These are phyloP conservation scores for Phytopythium mirpurense DNA, from an alignment of 352 stramenopile species.

Conservation along the genomic window DNA sequence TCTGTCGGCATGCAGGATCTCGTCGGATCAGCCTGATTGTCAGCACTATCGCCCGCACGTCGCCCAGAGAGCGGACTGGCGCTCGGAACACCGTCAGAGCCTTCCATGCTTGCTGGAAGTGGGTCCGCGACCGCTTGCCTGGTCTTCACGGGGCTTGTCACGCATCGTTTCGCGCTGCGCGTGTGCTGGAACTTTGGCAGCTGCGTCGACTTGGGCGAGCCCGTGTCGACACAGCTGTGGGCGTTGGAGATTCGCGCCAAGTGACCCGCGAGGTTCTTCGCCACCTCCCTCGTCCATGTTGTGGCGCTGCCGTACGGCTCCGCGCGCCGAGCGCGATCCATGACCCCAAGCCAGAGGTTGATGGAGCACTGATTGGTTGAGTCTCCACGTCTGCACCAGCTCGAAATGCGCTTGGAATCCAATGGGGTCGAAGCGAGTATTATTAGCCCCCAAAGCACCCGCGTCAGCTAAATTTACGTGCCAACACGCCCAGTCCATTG, in stretches of 20 bases:
- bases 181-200: slow-evolving; percentile 44
- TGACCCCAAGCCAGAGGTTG: slow-evolving; percentile 6
- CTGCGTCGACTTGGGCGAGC: slow-evolving; percentile 47
- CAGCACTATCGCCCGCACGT: neutral
- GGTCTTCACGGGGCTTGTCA: slow-evolving; percentile 42
- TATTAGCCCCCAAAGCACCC: neutral
- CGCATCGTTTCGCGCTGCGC: slow-evolving; percentile 28
- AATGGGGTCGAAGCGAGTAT: neutral
- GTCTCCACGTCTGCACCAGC: neutral
- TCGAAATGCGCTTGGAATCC: neutral
- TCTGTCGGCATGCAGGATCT: neutral
- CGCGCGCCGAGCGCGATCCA: slow-evolving; percentile 64
- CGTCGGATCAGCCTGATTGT: neutral
- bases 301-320: slow-evolving; percentile 77
- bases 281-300: slow-evolving; percentile 70
- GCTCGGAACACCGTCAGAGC: neutral
- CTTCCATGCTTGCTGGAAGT: neutral
- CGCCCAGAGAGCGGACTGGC: neutral
- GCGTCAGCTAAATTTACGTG: neutral
- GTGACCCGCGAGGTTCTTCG: slow-evolving; percentile 61
- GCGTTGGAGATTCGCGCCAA: slow-evolving; percentile 62
- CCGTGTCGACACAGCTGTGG: slow-evolving; percentile 69
- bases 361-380: too few species aligned
- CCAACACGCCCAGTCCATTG: too few species aligned
- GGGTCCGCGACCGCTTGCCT: slow-evolving; percentile 9